Base-by-base conservation (phyloP, 768 basidiomycete species). In the Kondoa malvinella region DNA sequence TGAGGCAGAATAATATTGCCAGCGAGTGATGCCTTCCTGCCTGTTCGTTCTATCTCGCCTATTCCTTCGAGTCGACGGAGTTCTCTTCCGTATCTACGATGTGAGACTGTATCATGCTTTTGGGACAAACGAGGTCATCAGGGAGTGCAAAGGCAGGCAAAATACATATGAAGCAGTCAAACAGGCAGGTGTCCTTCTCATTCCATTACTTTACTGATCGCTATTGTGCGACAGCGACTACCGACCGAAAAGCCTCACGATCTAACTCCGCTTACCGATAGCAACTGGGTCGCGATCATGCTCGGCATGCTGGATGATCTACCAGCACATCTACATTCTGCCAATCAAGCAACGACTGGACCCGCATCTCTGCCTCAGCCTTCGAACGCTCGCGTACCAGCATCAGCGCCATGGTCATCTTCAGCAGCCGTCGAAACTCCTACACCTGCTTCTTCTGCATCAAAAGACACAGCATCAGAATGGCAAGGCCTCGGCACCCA, bases 11-110 rank as follows among this genome's bases (percentile, higher is more conserved):
- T n/a, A n/a, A n/a, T n/a, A n/a, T n/a, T n/a, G n/a, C n/a, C 74
- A 96, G 92, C 86, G 95, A 62, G 92, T 99, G 57, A 99, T 97
- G 92, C 91, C 92, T 1, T 86, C 86, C 4, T 96, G 88, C 66
- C 81, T 96, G 70, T 96, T 96, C 78, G 83, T 96, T 71, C 84
- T 99, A 8, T 81, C 85, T 1, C 84, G 95, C 15, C 89, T 94
- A 76, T 90, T 87, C n/a, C 81, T 99, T 3, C 85, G 95, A 27
- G 92, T 99, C 61, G 95, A 99, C 75, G 83, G 87, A 66, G 94
- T 99, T 59, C 83, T 97, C 61, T 97, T 97, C 79, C 83, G 95
- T 57, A 83, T 83, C 40, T 85, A 83, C 72, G 95, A 99, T 74
- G 92, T 92, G 0, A 82, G 95, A 56, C 80, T 95, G 61, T 99